Percentiles rank a stretch among this genome's conserved stretches.
Conservation (phyloP, 495 filamentous ascomycete species). For the Penicillium pancosmium region DNA sequence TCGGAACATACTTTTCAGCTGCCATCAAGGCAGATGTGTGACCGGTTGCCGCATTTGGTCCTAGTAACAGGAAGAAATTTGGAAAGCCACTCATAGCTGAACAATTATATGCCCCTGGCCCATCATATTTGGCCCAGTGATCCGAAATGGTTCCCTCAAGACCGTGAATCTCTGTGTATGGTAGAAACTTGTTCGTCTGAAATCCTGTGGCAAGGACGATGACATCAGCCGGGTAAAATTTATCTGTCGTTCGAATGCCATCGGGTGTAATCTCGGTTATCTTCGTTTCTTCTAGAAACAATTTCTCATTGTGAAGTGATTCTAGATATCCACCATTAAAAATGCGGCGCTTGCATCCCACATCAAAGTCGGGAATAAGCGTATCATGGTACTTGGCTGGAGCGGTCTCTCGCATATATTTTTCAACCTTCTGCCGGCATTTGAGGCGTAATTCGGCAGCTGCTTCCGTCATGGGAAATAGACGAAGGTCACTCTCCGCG, state of each 20-base stretch:
- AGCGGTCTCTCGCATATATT: slow-evolving; percentile 45
- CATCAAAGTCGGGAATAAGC: slow-evolving; percentile 54
- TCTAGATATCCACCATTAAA: slow-evolving; percentile 34
- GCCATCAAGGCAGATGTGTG: slow-evolving; percentile 58
- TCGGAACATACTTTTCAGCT: slow-evolving; percentile 43
- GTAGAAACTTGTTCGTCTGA: slow-evolving; percentile 42
- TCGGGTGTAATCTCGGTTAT: not conserved
- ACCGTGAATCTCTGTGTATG: slow-evolving; percentile 43
- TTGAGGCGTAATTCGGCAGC: slow-evolving; percentile 34
- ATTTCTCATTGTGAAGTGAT: slow-evolving; percentile 27
- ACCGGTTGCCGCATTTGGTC: slow-evolving; percentile 60
- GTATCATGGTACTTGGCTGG: slow-evolving; percentile 59
- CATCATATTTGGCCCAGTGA: slow-evolving; percentile 49
- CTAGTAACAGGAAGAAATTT: slow-evolving; percentile 61
- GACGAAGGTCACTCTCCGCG: slow-evolving; percentile 37
- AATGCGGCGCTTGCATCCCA: slow-evolving; percentile 58
- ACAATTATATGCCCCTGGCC: slow-evolving; percentile 55
- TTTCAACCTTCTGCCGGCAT: slow-evolving; percentile 32
- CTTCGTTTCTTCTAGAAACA: slow-evolving; percentile 16
- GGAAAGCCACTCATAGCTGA: slow-evolving; percentile 58
- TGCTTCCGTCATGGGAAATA: slow-evolving; percentile 35
- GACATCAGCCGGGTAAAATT: slow-evolving; percentile 49
- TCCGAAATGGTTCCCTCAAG: slow-evolving; percentile 4
- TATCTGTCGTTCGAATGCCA: not conserved
- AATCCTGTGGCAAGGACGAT: slow-evolving; percentile 57